Evolutionary conservation across 2,329 filamentous ascomycete species (phyloP), one percentile per base, ranked within the genome.

Genomic region (Alternaria angustiovoidea): DNA sequence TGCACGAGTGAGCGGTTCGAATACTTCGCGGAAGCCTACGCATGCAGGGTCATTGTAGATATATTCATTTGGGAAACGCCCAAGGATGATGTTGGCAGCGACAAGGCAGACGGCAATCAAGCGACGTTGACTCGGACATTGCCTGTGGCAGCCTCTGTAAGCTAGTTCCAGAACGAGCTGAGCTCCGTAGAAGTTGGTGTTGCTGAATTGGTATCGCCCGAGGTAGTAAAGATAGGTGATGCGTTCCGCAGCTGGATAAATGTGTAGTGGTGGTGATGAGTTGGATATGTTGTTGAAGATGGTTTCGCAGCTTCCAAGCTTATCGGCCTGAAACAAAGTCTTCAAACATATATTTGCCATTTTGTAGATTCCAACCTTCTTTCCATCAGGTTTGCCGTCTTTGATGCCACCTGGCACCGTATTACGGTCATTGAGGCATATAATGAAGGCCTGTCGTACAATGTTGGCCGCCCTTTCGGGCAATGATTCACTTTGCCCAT

Each of bases 151-250:
- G 77, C 96, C 90, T 51, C 89, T 81, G 78, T 96, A 97, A 3
- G 94, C 92, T 26, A 89, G 85, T 71, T 96, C 87, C 7, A 97
- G 82, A 36, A 90, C 92, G 49, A 88, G 82, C 53, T 90, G 87
- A 0, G 94, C 93, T 26, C 91, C 89, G 63, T 87, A 88, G 78
- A 93, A 97, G 74, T 96, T 90, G 67, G 89, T 91, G 76, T 92
- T 94, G 64, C 91, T 88, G 76, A 96, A 93, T 73, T 94, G 88
- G 79, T 94, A 97, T 59, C 93, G 90, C 18, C 94, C 94, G 6
- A 98, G 89, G 75, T 97, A 97, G 81, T 97, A 97, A 14, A 98
- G 88, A 70, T 94, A 98, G 4, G 93, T 96, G 51, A 97, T 93
- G 49, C 93, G 88, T 75, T 98, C 92, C 6, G 91, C 87, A 22